Evolutionary conservation across 164 flowering plant species (phyloP).

Genomic region (Houttuynia cordata): DNA sequence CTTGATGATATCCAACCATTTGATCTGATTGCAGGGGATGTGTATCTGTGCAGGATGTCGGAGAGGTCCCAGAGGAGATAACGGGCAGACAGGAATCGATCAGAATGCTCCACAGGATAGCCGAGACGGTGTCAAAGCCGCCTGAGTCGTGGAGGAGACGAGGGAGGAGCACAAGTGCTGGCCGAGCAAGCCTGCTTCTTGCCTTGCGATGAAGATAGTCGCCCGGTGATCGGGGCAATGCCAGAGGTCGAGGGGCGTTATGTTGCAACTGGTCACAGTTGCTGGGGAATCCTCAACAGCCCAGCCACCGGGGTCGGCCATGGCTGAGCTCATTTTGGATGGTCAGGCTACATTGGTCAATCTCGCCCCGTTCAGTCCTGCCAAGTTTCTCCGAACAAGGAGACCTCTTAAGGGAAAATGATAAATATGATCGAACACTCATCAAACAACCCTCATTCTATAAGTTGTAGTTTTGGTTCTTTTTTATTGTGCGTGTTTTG

Average conservation of each 20-base stretch:
- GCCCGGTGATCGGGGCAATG: conserved; percentile 70
- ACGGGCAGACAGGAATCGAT: conserved; percentile 49
- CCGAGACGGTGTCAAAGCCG: conserved; percentile 63
- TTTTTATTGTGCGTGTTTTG: neutral
- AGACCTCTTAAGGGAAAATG: neutral
- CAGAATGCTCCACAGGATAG: conserved; percentile 54
- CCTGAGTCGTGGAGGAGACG: conserved; percentile 46
- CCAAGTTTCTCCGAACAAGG: conserved; percentile 29
- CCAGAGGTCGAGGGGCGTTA: conserved; percentile 66
- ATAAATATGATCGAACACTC: neutral
- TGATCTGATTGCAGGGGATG: conserved; percentile 48
- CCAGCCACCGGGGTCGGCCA: conserved; percentile 86
- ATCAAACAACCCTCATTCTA: neutral
- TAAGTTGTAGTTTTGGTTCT: neutral
- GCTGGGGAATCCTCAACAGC: conserved; percentile 92
- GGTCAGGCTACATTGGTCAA: conserved; percentile 59
- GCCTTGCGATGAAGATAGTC: conserved; percentile 67
- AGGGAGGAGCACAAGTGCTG: conserved; percentile 46
- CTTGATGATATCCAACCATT: neutral
- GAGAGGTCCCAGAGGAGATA: conserved; percentile 57
- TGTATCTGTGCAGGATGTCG: conserved; percentile 83
- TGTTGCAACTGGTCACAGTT: conserved; percentile 93
- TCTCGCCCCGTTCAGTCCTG: conserved; percentile 57
- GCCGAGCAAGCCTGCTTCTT: conserved; percentile 88
- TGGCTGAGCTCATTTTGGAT: conserved; percentile 81